Evolutionary conservation across 768 basidiomycete species (phyloP).

Genomic region (Leccinum truebloodii): DNA sequence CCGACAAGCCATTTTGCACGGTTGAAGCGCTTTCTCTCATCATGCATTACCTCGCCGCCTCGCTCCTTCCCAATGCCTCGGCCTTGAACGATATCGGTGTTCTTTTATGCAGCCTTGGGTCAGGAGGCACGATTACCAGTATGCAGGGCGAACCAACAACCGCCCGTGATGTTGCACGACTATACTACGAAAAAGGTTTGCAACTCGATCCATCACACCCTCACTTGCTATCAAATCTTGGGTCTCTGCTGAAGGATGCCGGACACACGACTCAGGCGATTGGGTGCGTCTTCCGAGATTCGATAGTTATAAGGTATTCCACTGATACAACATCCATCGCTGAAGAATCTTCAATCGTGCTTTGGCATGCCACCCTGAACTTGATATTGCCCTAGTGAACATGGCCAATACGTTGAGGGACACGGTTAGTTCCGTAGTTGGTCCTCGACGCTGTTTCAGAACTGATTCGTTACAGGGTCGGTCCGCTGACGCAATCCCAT

Average conservation of each 20-base stretch:
- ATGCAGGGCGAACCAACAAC: conserved; percentile 23
- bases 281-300: conserved; percentile 29
- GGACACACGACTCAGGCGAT: conserved; percentile 45
- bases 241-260: conserved; percentile 51
- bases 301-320: neutral
- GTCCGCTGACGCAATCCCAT: conserved; percentile 44
- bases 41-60: conserved; percentile 49
- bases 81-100: conserved; percentile 55
- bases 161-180: conserved; percentile 39
- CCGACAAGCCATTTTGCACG: conserved; percentile 31
- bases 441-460: neutral
- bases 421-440: conserved; percentile 30
- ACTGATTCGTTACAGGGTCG: conserved; percentile 33
- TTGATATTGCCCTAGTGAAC: conserved; percentile 53
- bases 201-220: conserved; percentile 47
- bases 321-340: conserved; percentile 3
- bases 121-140: conserved; percentile 22
- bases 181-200: conserved; percentile 48
- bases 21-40: conserved; percentile 42
- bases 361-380: conserved; percentile 42
- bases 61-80: conserved; percentile 45
- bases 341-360: conserved; percentile 43
- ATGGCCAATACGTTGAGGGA: conserved; percentile 54
- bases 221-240: conserved; percentile 51
- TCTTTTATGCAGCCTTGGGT: conserved; percentile 40